Conservation (phyloP, 2,329 filamentous ascomycete genomes). For the Nemania abortiva region DNA sequence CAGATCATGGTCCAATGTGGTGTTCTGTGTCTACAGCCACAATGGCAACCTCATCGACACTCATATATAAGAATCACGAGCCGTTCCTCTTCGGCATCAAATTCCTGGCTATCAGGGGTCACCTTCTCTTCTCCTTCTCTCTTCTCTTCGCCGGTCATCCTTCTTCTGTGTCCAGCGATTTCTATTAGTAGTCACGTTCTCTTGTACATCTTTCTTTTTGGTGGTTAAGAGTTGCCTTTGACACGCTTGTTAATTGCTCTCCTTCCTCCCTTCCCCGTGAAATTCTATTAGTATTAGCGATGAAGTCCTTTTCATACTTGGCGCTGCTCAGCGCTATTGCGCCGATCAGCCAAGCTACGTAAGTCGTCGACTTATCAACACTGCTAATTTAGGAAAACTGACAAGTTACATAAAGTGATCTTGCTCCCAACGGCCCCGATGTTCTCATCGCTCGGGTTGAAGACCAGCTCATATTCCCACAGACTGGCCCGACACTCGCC, state of each 20-base stretch:
- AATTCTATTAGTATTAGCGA: conserved; percentile 10
- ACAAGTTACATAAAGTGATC: not conserved
- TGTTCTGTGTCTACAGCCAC: conserved; percentile 13
- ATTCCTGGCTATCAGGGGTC: not conserved
- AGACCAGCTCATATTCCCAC: conserved; percentile 42
- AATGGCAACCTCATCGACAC: not conserved
- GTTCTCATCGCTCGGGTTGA: conserved; percentile 37
- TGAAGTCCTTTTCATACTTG: conserved; percentile 44
- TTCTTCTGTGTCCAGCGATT: no score
- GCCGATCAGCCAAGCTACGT: conserved; percentile 32
- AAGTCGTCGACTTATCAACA: not conserved
- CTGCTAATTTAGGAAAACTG: not conserved
- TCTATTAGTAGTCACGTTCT: no score
- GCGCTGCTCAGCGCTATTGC: conserved; percentile 43
- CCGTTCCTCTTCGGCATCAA: not conserved
- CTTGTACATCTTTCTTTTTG: conserved; percentile 1
- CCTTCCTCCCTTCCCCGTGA: not conserved
- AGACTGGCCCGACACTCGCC: conserved; percentile 40
- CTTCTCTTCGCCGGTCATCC: not conserved
- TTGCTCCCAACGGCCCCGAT: conserved; percentile 31
- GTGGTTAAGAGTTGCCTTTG: conserved; percentile 12
- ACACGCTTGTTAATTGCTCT: conserved; percentile 13
- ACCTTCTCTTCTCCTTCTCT: conserved; percentile 31
- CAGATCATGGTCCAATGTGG: not conserved
- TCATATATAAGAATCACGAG: conserved; percentile 27